Conservation (phyloP, 2,329 filamentous ascomycete genomes). For the Aspergillus tanneri region DNA sequence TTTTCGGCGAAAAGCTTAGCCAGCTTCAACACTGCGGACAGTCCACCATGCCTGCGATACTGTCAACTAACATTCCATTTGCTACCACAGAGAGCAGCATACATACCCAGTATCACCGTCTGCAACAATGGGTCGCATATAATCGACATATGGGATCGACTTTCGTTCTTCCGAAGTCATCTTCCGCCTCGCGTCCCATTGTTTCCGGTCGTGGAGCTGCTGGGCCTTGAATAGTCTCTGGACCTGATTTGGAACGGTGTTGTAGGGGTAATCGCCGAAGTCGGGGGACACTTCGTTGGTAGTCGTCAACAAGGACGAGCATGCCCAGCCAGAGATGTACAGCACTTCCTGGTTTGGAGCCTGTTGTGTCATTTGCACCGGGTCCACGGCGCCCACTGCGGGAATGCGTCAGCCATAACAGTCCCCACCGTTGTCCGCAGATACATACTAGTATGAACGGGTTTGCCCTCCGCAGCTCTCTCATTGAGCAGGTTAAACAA, state of each 20-base stretch:
- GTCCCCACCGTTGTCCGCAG: background rate
- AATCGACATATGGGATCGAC: conserved; percentile 81
- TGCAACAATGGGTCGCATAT: conserved; percentile 89
- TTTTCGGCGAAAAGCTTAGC: conserved; percentile 98
- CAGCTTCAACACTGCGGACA: conserved; percentile 90
- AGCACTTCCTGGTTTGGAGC: conserved; percentile 92
- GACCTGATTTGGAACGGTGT: conserved; percentile 97
- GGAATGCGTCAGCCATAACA: conserved; percentile 8
- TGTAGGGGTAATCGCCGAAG: conserved; percentile 98
- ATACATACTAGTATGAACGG: conserved; percentile 80
- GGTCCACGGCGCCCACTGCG: conserved; percentile 92
- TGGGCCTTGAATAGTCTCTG: conserved; percentile 95
- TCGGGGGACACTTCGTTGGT: conserved; percentile 98
- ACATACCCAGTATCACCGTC: conserved; percentile 82
- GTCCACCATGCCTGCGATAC: conserved; percentile 69
- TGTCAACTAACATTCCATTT: conserved; percentile 5
- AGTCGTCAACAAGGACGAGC: conserved; percentile 84
- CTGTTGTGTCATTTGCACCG: conserved; percentile 99
- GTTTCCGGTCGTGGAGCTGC: conserved; percentile 92
- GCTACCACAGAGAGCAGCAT: background rate
- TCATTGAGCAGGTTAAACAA: conserved; percentile 86
- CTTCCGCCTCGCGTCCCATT: conserved; percentile 82
- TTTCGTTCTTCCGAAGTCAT: conserved; percentile 71
- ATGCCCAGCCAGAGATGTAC: conserved; percentile 97
- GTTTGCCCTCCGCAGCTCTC: conserved; percentile 73